Conservation (phyloP, 2,329 filamentous ascomycete species). For the Gremmenia infestans region DNA sequence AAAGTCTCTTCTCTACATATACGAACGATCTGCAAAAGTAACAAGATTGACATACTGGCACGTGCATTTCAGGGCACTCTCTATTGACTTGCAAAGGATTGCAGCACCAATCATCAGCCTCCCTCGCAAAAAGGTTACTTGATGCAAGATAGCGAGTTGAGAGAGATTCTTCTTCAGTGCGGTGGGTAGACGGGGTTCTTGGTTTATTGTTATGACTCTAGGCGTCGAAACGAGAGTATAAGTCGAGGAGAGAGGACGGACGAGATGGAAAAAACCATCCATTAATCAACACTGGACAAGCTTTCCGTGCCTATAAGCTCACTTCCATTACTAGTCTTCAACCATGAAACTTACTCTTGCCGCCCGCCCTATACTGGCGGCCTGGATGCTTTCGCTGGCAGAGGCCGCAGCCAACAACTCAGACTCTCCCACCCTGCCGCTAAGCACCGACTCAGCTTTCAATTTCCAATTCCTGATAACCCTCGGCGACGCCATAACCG, state of each 20-base stretch:
- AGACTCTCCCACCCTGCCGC: not conserved
- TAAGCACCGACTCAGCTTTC: slow-evolving; percentile 3
- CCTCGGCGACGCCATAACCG: not conserved
- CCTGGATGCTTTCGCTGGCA: not conserved
- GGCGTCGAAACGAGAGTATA: not conserved
- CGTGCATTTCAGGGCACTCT: not conserved
- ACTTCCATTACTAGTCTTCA: not conserved
- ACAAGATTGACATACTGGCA: not conserved
- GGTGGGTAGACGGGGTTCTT: not conserved
- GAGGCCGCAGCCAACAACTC: not conserved
- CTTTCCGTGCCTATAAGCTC: not conserved
- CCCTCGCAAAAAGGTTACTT: not conserved
- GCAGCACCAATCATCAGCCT: not conserved
- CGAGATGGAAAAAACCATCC: not conserved
- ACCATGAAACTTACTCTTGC: not conserved
- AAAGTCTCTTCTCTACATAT: not conserved
- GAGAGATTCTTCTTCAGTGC: not conserved
- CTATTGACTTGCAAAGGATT: not conserved
- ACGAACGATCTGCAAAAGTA: not conserved
- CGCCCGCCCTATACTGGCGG: not conserved
- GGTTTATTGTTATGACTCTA: not conserved
- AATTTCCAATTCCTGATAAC: slow-evolving; percentile 5
- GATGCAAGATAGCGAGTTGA: not conserved
- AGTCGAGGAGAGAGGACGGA: not conserved
- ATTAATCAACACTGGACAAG: not conserved